A percentile compares a stretch with the other conserved stretches of the same genome.
Evolutionary conservation across 2,329 filamentous ascomycete genomes (phyloP).

Genomic region (Neonectria neomacrospora): DNA sequence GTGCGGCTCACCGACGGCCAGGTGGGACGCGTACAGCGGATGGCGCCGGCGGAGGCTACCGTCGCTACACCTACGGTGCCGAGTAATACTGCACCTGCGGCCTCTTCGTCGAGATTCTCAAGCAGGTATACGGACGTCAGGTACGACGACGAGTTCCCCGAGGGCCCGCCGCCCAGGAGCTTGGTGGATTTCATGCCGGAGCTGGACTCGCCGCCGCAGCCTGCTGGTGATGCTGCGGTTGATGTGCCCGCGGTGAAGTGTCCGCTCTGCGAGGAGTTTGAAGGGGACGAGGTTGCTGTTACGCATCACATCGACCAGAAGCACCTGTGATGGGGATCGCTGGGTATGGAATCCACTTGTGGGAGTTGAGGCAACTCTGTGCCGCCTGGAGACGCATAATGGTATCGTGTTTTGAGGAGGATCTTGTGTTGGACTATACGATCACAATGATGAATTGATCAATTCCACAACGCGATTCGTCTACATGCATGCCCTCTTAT

Average conservation of each 20-base stretch:
- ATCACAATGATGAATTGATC: background rate
- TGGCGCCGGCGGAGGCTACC: slow-evolving; percentile 48
- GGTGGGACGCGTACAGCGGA: slow-evolving; percentile 77
- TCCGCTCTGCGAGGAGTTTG: slow-evolving; percentile 73
- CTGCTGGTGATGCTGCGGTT: slow-evolving; percentile 1
- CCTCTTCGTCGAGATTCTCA: slow-evolving; percentile 42
- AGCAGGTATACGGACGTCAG: slow-evolving; percentile 50
- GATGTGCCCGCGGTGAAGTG: slow-evolving; percentile 55
- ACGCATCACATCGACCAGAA: slow-evolving; percentile 69
- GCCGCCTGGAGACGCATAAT: background rate
- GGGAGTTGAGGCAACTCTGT: background rate
- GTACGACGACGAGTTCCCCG: slow-evolving; percentile 50
- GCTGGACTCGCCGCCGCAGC: slow-evolving; percentile 34
- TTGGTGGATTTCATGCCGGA: slow-evolving; percentile 61
- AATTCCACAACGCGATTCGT: background rate
- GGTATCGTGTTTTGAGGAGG: background rate
- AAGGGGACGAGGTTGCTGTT: slow-evolving; percentile 75
- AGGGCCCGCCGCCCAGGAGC: slow-evolving; percentile 53
- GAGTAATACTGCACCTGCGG: slow-evolving; percentile 12
- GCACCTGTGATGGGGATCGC: slow-evolving; percentile 45
- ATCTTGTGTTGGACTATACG: background rate
- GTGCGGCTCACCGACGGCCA: slow-evolving; percentile 77
- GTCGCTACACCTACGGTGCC: background rate
- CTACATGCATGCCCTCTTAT: too few species aligned
- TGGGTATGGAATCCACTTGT: background rate